Percentiles rank a stretch among this genome's conserved stretches.
Conservation (phyloP, 2,329 filamentous ascomycete species). For the Fusarium begoniae region DNA sequence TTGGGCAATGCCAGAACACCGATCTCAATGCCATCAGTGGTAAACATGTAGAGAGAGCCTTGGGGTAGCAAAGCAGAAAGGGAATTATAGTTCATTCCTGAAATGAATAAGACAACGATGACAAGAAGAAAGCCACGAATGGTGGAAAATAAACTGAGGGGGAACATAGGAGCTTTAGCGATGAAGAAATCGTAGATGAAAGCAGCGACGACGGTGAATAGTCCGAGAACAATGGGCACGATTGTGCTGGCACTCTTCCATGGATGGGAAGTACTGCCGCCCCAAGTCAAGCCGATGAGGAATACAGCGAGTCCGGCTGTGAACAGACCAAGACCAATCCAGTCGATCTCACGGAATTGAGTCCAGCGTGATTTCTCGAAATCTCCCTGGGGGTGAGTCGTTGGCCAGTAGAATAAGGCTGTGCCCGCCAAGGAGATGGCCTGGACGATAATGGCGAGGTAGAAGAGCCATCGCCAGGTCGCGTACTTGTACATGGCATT, state of each 20-base stretch:
- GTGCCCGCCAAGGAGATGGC: conserved; percentile 6
- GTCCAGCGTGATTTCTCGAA: conserved; percentile 19
- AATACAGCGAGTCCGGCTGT: not conserved
- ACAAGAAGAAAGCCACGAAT: conserved; percentile 4
- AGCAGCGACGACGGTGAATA: not conserved
- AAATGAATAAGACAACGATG: conserved; percentile 8
- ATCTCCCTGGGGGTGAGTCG: conserved; percentile 3
- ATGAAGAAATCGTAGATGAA: conserved; percentile 7
- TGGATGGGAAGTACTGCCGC: not conserved
- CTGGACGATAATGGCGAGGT: conserved; percentile 15
- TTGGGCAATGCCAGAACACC: conserved; percentile 5
- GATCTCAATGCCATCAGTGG: conserved; percentile 13
- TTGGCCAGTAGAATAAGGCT: conserved; percentile 19
- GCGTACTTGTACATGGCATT: conserved; percentile 8
- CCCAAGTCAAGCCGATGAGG: conserved; percentile 14
- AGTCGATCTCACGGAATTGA: conserved; percentile 18
- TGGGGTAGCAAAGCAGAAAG: conserved; percentile 15
- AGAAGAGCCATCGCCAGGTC: conserved; percentile 18
- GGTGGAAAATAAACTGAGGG: not conserved
- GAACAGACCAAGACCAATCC: not conserved
- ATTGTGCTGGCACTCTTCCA: conserved; percentile 14
- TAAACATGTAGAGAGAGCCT: conserved; percentile 26
- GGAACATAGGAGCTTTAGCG: conserved; percentile 12
- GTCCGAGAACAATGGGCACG: not conserved
- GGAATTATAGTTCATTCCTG: conserved; percentile 24